A percentile compares a stretch with the other conserved stretches of the same genome.
These are phyloP conservation scores for Retiboletus fuscus DNA, from an alignment of 1,284 basidiomycete species.

Conservation along the genomic window DNA sequence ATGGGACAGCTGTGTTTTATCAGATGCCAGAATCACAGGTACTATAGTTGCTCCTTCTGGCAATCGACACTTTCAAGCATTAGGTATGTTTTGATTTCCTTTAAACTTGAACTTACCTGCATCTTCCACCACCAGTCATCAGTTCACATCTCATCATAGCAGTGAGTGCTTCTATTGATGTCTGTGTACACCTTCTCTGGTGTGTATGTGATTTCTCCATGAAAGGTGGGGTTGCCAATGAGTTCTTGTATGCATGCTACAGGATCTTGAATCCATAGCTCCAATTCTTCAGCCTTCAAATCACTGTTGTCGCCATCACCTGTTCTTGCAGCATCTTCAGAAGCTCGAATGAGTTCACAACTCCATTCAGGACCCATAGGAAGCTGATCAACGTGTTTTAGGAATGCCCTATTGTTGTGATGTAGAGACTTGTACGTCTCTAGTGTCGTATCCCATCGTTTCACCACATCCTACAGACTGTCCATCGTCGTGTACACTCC, in stretches of 20 bases:
- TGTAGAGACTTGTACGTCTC: too few relatives aligned
- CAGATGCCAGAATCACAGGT: neutral
- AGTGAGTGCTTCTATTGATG: neutral
- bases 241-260: neutral
- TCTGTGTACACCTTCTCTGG: neutral
- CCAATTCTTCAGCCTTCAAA: neutral
- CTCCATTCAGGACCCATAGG: neutral
- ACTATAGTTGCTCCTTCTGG: neutral
- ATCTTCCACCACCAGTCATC: neutral
- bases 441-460: too few relatives aligned
- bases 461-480: too few relatives aligned
- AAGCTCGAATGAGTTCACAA: neutral
- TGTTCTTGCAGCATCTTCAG: neutral
- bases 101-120: neutral
- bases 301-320: too few relatives aligned
- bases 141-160: neutral
- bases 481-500: too few relatives aligned
- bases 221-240: neutral
- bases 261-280: neutral
- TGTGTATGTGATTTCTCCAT: neutral
- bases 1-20: neutral
- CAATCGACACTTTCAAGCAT: neutral
- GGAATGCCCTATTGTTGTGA: too few relatives aligned
- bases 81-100: too few relatives aligned
- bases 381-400: neutral